phyloP scores from a whole-genome alignment of 306 rosid genomes.

The Lathyrus tuberosus region DNA sequence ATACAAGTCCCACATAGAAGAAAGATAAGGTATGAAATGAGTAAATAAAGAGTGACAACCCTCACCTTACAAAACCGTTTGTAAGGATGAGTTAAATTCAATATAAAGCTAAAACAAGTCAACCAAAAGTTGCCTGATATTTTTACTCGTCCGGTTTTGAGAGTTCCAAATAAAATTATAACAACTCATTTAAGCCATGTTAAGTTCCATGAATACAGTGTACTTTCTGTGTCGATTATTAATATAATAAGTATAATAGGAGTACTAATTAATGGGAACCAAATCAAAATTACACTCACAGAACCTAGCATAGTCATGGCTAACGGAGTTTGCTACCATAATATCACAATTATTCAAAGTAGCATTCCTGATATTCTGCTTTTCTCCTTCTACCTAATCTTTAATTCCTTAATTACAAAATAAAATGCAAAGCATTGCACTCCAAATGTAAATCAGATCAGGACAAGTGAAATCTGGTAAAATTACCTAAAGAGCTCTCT shows the following conservation, averaged over 20 bases:
- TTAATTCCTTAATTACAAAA: constrained; percentile 17
- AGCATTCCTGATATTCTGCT: constrained; percentile 2
- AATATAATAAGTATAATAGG: neutral
- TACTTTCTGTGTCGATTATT: neutral
- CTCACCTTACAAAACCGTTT: too few species aligned
- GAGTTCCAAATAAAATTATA: constrained; percentile 11
- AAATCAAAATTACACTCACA: neutral
- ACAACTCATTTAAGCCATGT: neutral
- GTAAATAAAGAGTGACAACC: too few species aligned
- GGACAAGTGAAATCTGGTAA: constrained; percentile 16
- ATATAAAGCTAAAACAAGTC: neutral
- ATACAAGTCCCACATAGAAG: too few species aligned
- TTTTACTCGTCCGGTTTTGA: neutral
- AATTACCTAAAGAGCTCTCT: constrained; percentile 91
- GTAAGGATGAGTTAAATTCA: too few species aligned
- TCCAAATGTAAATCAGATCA: constrained; percentile 19
- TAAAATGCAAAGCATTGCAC: constrained; percentile 7
- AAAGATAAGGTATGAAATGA: too few species aligned
- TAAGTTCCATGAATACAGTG: neutral
- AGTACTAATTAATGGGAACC: constrained; percentile 3
- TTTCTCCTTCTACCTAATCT: constrained; percentile 16
- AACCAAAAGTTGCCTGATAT: neutral
- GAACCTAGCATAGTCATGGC: neutral
- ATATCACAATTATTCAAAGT: constrained; percentile 24
- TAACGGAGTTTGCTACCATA: constrained; percentile 4